These are phyloP conservation scores for Hypoxylon intermedium DNA, from an alignment of 495 filamentous ascomycete genomes.

Conservation along the genomic window DNA sequence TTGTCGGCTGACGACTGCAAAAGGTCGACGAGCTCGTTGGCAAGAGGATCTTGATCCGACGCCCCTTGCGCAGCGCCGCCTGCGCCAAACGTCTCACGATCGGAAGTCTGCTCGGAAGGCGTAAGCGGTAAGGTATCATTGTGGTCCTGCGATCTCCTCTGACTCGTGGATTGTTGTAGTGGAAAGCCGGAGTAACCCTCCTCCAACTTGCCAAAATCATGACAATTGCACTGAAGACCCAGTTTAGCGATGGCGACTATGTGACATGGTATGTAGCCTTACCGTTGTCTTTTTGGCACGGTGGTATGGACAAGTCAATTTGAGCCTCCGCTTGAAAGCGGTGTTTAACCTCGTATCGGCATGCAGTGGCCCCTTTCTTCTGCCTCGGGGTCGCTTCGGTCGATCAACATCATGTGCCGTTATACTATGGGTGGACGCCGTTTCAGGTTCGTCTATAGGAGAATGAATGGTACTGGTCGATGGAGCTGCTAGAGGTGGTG, in stretches of 20 bases:
- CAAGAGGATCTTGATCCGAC: constrained; percentile 14
- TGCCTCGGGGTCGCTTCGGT: constrained; percentile 33
- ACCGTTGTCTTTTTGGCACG: constrained; percentile 39
- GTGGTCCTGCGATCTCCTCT: constrained; percentile 12
- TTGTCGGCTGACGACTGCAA: constrained; percentile 2
- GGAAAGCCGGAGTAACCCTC: constrained; percentile 14
- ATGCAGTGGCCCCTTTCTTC: constrained; percentile 37
- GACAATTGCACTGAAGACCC: constrained; percentile 37
- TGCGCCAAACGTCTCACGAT: constrained; percentile 35
- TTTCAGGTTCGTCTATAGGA: constrained; percentile 24
- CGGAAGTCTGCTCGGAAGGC: constrained; percentile 1
- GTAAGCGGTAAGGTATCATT: neutral
- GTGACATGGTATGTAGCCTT: constrained; percentile 6
- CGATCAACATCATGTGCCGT: constrained; percentile 13
- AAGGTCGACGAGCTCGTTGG: constrained; percentile 21
- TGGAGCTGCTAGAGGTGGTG: constrained; percentile 18
- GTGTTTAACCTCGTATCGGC: constrained; percentile 31
- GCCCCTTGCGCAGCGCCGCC: constrained; percentile 28
- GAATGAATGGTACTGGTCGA: constrained; percentile 36
- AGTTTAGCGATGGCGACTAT: constrained; percentile 16
- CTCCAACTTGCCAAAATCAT: constrained; percentile 39
- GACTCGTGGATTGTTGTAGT: constrained; percentile 4
- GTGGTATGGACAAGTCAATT: constrained; percentile 35
- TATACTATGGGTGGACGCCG: constrained; percentile 12
- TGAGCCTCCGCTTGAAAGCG: constrained; percentile 39